phyloP scores from a whole-genome alignment of 148 eudicot genomes.

The Amaranthus cruentus region DNA sequence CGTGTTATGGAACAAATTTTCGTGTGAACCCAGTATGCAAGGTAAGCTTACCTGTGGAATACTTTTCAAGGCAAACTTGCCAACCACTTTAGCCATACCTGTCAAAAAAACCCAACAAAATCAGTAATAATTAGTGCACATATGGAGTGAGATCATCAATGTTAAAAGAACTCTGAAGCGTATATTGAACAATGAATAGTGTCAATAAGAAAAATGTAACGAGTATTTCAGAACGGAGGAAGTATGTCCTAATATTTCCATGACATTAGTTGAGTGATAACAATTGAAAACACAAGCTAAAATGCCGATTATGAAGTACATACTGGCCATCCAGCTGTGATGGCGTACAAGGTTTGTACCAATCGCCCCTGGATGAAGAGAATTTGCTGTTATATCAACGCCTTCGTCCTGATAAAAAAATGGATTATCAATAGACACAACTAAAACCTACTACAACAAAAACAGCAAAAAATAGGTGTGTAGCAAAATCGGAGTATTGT shows the following conservation, averaged over 20 bases:
- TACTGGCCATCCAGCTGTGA: slow-evolving; percentile 39
- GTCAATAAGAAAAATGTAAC: too few relatives aligned
- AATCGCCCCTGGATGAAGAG: slow-evolving; percentile 66
- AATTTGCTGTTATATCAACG: slow-evolving; percentile 54
- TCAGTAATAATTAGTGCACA: neutral
- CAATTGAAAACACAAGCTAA: neutral
- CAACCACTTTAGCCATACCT: slow-evolving; percentile 23
- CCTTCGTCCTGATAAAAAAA: slow-evolving; percentile 29
- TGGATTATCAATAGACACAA: neutral
- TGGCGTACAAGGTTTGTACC: slow-evolving; percentile 57
- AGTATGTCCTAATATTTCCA: neutral
- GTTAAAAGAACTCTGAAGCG: neutral
- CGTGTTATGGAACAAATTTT: too few relatives aligned
- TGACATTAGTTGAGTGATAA: neutral
- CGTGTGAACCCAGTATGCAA: neutral
- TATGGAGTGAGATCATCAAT: neutral
- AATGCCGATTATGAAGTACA: slow-evolving; percentile 2
- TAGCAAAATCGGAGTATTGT: neutral
- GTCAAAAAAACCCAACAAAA: slow-evolving; percentile 1
- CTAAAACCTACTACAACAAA: neutral
- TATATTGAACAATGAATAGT: neutral
- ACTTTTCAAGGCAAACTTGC: slow-evolving; percentile 29
- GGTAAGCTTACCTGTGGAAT: slow-evolving; percentile 28
- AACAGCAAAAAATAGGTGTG: neutral
- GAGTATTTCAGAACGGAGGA: too few relatives aligned